Evolutionary conservation across 2,329 filamentous ascomycete species (phyloP).

Genomic region (Xylaria digitata): DNA sequence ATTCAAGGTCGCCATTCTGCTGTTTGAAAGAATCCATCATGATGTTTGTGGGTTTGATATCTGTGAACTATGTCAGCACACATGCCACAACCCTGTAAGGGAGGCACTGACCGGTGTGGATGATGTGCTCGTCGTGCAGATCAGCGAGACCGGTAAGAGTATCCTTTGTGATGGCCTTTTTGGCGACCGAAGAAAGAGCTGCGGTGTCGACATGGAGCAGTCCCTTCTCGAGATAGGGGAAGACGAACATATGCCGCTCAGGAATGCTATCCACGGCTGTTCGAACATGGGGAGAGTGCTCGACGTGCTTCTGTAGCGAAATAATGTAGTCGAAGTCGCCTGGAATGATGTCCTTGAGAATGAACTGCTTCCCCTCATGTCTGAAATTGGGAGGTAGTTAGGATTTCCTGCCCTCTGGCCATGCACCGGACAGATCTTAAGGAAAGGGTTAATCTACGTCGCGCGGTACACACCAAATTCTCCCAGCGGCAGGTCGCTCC

Average conservation of each 20-base stretch:
- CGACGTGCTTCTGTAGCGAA: conserved; percentile 32
- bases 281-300: conserved; percentile 27
- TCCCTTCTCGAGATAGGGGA: conserved; percentile 26
- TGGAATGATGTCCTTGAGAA: conserved; percentile 31
- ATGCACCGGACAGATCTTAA: conserved; percentile 26
- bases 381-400: conserved; percentile 26
- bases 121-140: conserved; percentile 27
- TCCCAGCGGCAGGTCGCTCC: conserved; percentile 33
- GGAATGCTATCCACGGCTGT: conserved; percentile 30
- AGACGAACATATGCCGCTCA: conserved; percentile 29
- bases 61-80: conserved; percentile 29
- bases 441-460: conserved; percentile 27
- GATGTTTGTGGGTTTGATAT: conserved; percentile 33
- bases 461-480: conserved; percentile 31
- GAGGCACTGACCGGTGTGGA: conserved; percentile 25
- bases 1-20: conserved; percentile 27
- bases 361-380: conserved; percentile 28
- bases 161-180: conserved; percentile 31
- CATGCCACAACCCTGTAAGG: conserved; percentile 15
- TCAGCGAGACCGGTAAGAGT: conserved; percentile 31
- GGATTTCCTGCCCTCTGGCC: conserved; percentile 28
- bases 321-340: conserved; percentile 29
- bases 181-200: conserved; percentile 28
- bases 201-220: conserved; percentile 31
- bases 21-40: conserved; percentile 34